Evolutionary conservation across 495 filamentous ascomycete genomes (phyloP).

Genomic region (Entonaema liquescens): DNA sequence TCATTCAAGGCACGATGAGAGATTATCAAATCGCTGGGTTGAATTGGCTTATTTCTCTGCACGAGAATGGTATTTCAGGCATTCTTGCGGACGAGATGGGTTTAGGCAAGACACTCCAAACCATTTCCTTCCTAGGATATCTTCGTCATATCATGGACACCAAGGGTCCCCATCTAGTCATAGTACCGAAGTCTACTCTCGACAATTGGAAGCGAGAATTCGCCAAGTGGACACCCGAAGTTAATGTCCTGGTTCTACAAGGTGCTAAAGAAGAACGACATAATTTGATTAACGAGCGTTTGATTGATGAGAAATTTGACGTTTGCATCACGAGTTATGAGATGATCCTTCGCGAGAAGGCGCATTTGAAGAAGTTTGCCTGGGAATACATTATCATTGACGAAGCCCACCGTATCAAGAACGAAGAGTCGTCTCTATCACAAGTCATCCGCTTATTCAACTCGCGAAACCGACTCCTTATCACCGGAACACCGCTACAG

Average conservation of each 20-base stretch:
- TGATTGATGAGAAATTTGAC: slow-evolving; percentile 91
- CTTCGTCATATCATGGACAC: slow-evolving; percentile 88
- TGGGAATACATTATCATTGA: slow-evolving; percentile 99
- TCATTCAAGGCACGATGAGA: slow-evolving; percentile 88
- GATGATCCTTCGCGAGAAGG: slow-evolving; percentile 95
- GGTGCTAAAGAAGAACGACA: slow-evolving; percentile 94
- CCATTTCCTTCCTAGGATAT: slow-evolving; percentile 94
- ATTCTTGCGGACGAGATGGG: slow-evolving; percentile 99
- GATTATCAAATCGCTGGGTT: slow-evolving; percentile 95
- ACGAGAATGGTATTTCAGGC: slow-evolving; percentile 98
- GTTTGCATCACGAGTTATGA: slow-evolving; percentile 96
- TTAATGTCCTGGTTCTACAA: slow-evolving; percentile 93
- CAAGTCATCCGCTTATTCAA: slow-evolving; percentile 98
- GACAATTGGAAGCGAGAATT: slow-evolving; percentile 99
- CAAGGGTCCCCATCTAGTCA: slow-evolving; percentile 91
- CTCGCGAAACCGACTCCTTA: slow-evolving; percentile 92
- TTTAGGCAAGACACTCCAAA: slow-evolving; percentile 95
- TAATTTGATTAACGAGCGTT: slow-evolving; percentile 85
- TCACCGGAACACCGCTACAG: slow-evolving; percentile 96
- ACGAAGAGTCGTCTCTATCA: slow-evolving; percentile 95
- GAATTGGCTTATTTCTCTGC: slow-evolving; percentile 98
- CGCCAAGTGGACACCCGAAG: slow-evolving; percentile 90
- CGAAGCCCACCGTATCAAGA: slow-evolving; percentile 99
- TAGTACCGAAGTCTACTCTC: slow-evolving; percentile 95
- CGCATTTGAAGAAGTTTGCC: slow-evolving; percentile 94